Percentiles rank a stretch among this genome's conserved stretches.
phyloP scores from a whole-genome alignment of 352 stramenopile genomes.

The Peronospora belbahrii region DNA sequence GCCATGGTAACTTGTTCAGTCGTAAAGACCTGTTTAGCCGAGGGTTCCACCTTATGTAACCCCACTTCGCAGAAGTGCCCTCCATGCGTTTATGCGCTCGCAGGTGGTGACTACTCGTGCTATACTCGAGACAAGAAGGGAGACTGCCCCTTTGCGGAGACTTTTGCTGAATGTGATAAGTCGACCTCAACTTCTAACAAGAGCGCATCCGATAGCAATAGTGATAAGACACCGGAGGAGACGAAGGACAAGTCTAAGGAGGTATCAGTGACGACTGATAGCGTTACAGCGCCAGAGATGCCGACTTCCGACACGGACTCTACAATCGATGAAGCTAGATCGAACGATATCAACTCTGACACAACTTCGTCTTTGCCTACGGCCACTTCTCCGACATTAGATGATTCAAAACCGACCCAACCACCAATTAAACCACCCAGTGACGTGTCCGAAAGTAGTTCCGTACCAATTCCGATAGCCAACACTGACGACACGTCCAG shows the following conservation, averaged over 20 bases:
- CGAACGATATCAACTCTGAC: neutral
- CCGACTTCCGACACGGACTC: neutral
- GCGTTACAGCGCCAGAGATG: neutral
- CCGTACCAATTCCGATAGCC: constrained; percentile 8
- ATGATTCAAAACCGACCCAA: constrained; percentile 1
- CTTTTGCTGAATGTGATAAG: constrained; percentile 24
- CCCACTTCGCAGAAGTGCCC: constrained; percentile 37
- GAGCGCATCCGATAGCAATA: constrained; percentile 1
- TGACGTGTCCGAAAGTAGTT: neutral
- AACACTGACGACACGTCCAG: constrained; percentile 1
- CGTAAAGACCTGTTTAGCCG: constrained; percentile 39
- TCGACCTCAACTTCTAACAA: constrained; percentile 3
- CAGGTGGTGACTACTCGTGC: constrained; percentile 55
- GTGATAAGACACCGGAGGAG: neutral
- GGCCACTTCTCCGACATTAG: neutral
- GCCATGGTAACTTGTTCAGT: constrained; percentile 28
- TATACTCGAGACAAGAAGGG: constrained; percentile 32
- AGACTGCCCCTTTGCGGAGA: constrained; percentile 18
- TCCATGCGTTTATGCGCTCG: constrained; percentile 59
- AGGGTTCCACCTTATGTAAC: constrained; percentile 48
- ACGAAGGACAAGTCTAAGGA: constrained; percentile 5
- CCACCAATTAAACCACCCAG: neutral
- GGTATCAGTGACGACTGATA: neutral
- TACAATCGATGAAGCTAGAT: constrained; percentile 2
- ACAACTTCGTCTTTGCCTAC: neutral